Evolutionary conservation across 2,329 filamentous ascomycete species (phyloP).

Genomic region (Leptographium flavum): DNA sequence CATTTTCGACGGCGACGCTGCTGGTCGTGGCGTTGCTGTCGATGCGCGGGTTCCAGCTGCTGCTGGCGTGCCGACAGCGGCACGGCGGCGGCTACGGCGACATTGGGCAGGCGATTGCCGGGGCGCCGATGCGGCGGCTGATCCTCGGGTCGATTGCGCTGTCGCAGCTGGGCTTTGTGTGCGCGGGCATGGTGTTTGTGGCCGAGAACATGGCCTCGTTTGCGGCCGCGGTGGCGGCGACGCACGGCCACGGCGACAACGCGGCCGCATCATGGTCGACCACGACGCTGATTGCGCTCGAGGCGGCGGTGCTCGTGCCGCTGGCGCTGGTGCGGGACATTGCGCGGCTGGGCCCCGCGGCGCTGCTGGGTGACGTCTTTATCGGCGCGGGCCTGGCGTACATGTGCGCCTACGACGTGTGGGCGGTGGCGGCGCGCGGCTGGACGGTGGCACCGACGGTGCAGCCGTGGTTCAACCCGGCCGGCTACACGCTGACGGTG

Average conservation of each 20-base stretch:
- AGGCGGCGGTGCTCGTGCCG: slow-evolving; percentile 50
- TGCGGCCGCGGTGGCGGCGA: slow-evolving; percentile 40
- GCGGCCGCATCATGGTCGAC: slow-evolving; percentile 18
- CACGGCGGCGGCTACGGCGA: slow-evolving; percentile 63
- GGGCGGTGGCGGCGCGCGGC: slow-evolving; percentile 37
- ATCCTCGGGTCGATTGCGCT: slow-evolving; percentile 58
- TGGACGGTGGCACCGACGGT: slow-evolving; percentile 39
- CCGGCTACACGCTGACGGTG: slow-evolving; percentile 54
- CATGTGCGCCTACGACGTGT: slow-evolving; percentile 59
- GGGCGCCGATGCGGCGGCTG: slow-evolving; percentile 45
- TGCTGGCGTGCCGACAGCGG: slow-evolving; percentile 49
- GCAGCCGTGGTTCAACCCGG: slow-evolving; percentile 51
- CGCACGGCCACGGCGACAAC: background rate
- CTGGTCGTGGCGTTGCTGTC: slow-evolving; percentile 51
- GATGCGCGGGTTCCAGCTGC: slow-evolving; percentile 56
- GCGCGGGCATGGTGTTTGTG: slow-evolving; percentile 62
- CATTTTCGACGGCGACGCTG: slow-evolving; percentile 59
- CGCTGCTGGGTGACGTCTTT: slow-evolving; percentile 56
- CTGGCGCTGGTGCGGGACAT: slow-evolving; percentile 61
- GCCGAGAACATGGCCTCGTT: slow-evolving; percentile 61
- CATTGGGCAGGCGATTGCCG: slow-evolving; percentile 51
- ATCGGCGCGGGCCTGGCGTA: slow-evolving; percentile 58
- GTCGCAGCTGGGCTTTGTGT: slow-evolving; percentile 67
- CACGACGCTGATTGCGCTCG: slow-evolving; percentile 47
- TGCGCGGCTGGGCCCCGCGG: slow-evolving; percentile 55